Percentiles rank a stretch among this genome's conserved stretches.
Evolutionary conservation across 495 filamentous ascomycete genomes (phyloP).

Genomic region (Aspergillus wentii): DNA sequence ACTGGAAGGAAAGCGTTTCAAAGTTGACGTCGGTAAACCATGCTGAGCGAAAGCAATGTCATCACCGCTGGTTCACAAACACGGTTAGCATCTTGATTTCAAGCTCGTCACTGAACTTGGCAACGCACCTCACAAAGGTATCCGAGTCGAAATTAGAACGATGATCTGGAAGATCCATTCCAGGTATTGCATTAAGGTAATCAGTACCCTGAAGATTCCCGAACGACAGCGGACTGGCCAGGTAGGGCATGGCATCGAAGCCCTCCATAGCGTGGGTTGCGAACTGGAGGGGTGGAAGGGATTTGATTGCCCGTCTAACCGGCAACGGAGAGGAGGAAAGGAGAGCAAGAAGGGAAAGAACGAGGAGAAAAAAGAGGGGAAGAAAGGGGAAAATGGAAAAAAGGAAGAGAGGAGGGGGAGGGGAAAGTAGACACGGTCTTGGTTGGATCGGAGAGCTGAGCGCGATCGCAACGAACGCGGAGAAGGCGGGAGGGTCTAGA

Average conservation of each 20-base stretch:
- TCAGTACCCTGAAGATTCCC: constrained; percentile 46
- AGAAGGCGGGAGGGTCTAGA: constrained; percentile 3
- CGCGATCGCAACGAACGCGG: constrained; percentile 4
- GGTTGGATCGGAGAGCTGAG: not conserved
- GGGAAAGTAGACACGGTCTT: no score
- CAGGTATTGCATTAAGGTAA: constrained; percentile 48
- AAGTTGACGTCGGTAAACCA: constrained; percentile 21
- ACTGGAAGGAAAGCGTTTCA: constrained; percentile 43
- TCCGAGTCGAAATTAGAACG: constrained; percentile 54
- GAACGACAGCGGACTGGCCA: constrained; percentile 51
- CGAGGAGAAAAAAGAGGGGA: constrained; percentile 16
- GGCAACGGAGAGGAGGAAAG: constrained; percentile 10
- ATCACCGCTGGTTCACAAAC: constrained; percentile 21
- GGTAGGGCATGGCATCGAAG: constrained; percentile 62
- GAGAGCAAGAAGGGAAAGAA: constrained; percentile 10
- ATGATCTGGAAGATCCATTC: constrained; percentile 52
- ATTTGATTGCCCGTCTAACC: constrained; percentile 4
- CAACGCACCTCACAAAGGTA: constrained; percentile 52
- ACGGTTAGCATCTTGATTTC: constrained; percentile 3
- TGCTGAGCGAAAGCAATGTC: constrained; percentile 37
- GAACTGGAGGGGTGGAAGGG: constrained; percentile 15
- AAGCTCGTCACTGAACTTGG: not conserved
- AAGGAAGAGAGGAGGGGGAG: constrained; percentile 5
- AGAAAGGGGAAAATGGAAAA: constrained; percentile 7
- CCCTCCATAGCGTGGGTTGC: constrained; percentile 62